Percentiles rank a stretch among this genome's conserved stretches.
phyloP scores from a whole-genome alignment of 2,329 filamentous ascomycete species.

The Arthroderma sp. region DNA sequence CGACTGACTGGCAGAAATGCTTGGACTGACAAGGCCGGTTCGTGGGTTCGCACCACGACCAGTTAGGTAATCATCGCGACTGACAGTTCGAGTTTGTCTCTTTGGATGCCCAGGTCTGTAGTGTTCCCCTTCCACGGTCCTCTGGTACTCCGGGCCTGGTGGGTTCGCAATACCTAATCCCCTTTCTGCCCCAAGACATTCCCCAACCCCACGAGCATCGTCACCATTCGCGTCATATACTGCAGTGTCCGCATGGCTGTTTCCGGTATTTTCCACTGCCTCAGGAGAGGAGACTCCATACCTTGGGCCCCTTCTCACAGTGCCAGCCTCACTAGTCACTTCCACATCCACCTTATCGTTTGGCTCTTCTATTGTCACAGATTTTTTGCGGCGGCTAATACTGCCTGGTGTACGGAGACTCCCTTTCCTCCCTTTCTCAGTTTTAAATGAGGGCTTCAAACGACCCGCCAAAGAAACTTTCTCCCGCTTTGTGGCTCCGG shows the following conservation, averaged over 20 bases:
- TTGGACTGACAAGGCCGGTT: slow-evolving; percentile 26
- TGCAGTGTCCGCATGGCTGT: too few relatives aligned
- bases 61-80: slow-evolving; percentile 23
- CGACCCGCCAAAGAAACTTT: not conserved
- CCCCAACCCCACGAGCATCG: too few relatives aligned
- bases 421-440: not conserved
- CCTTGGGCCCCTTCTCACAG: slow-evolving; percentile 5
- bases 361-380: slow-evolving; percentile 9
- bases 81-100: slow-evolving; percentile 9
- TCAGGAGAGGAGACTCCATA: too few relatives aligned
- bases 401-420: not conserved
- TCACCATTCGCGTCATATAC: too few relatives aligned
- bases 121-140: not conserved
- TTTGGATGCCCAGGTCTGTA: not conserved
- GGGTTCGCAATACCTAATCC: not conserved
- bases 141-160: too few relatives aligned
- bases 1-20: slow-evolving; percentile 12
- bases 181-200: too few relatives aligned
- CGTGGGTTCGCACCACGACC: slow-evolving; percentile 22
- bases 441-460: not conserved
- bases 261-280: too few relatives aligned
- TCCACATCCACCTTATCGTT: not conserved
- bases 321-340: slow-evolving; percentile 8
- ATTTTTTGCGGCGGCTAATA: slow-evolving; percentile 6
- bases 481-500: not conserved